Evolutionary conservation across 805 yeast species (phyloP).

Genomic region (Deakozyma indianensis): DNA sequence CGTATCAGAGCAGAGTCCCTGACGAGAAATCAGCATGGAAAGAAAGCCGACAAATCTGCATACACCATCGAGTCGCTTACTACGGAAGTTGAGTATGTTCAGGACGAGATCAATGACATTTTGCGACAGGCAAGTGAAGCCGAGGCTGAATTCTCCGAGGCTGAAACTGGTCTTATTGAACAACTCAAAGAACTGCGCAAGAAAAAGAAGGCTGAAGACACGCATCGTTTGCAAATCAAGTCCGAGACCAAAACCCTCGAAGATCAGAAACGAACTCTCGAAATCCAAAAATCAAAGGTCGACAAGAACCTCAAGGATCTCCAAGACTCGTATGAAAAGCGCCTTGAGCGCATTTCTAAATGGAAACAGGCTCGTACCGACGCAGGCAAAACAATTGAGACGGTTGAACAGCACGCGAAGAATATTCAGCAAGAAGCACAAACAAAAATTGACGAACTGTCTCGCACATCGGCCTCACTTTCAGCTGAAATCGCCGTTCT

Average conservation of each 20-base stretch:
- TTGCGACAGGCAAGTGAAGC: slow-evolving; percentile 12
- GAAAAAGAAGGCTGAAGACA: slow-evolving; percentile 18
- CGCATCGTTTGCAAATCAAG: slow-evolving; percentile 18
- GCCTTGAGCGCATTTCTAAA: slow-evolving; percentile 7
- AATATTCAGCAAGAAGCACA: slow-evolving; percentile 5
- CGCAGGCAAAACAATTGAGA: slow-evolving; percentile 4
- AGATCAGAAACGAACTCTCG: slow-evolving; percentile 22
- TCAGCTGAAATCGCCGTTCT: slow-evolving; percentile 4
- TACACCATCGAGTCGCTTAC: background rate
- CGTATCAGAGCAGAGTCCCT: background rate
- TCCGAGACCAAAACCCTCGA: slow-evolving; percentile 24
- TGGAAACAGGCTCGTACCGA: slow-evolving; percentile 11
- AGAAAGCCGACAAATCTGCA: background rate
- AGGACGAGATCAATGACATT: slow-evolving; percentile 19
- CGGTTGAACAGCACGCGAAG: slow-evolving; percentile 4
- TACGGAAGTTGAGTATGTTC: slow-evolving; percentile 20
- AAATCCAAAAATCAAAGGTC: slow-evolving; percentile 20
- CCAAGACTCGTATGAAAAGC: slow-evolving; percentile 9
- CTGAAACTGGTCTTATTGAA: slow-evolving; percentile 13
- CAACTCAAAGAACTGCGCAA: slow-evolving; percentile 19
- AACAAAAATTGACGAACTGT: slow-evolving; percentile 7
- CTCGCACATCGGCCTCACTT: slow-evolving; percentile 5
- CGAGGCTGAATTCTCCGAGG: slow-evolving; percentile 16
- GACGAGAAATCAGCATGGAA: background rate
- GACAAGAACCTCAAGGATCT: slow-evolving; percentile 13